These are phyloP conservation scores for Acacia crassicarpa DNA, from an alignment of 306 rosid species.

Conservation along the genomic window DNA sequence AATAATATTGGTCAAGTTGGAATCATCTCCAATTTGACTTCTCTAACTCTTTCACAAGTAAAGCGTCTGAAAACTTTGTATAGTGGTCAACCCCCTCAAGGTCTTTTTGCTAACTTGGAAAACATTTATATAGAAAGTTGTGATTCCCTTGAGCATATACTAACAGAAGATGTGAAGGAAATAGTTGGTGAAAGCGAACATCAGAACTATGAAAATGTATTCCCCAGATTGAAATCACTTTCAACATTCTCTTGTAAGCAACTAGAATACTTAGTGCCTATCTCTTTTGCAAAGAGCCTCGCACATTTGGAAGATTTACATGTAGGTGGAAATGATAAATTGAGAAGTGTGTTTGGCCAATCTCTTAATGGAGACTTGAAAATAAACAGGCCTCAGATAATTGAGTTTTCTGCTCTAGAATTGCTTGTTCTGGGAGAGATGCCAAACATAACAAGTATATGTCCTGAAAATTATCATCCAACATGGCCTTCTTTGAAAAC, in stretches of 20 bases:
- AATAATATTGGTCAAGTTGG: not conserved
- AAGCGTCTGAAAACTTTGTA: not conserved
- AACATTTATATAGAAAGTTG: fast-evolving
- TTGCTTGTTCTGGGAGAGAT: no score
- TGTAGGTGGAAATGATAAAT: not conserved
- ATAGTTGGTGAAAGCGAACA: not conserved
- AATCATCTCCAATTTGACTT: not conserved
- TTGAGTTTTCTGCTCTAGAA: not conserved
- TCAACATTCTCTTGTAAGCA: fast-evolving
- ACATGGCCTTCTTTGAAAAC: no score
- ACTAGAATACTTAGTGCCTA: not conserved
- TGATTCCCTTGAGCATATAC: not conserved
- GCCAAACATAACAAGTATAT: no score
- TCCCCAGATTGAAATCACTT: not conserved
- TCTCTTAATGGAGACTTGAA: not conserved
- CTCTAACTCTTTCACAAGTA: not conserved
- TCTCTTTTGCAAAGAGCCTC: not conserved
- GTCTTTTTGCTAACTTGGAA: not conserved
- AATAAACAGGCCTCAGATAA: not conserved
- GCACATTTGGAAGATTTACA: not conserved
- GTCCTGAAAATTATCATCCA: no score
- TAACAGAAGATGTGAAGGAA: not conserved
- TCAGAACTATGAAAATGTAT: not conserved
- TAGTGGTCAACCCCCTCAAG: not conserved
- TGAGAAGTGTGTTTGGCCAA: not conserved